Evolutionary conservation across 2,329 filamentous ascomycete genomes (phyloP), one percentile per base, ranked within the genome.

Genomic region (Botrytis sinoallii): DNA sequence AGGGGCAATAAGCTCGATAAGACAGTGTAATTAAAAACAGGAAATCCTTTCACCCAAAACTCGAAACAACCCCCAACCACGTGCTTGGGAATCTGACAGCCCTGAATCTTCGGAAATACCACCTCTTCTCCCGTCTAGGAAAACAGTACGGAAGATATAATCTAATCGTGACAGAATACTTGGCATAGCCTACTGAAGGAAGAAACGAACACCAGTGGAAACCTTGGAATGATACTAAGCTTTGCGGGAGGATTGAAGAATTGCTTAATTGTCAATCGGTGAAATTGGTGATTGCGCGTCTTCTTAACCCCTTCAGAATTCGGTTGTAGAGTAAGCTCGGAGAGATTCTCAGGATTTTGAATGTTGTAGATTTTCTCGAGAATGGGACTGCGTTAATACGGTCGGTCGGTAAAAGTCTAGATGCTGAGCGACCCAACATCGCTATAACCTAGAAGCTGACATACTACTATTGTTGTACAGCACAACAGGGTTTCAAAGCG

Each of bases 261-360:
- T 22, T 22, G n/a, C 35, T 32, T 42, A 16, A 42, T 32, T 25
- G 25, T 42, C 10, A 29, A 42, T 32, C 0, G n/a, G 3, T 6
- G 20, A 66, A 48, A 66, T 48, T 66, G 44, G 35, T 40, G 66
- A 16, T 69, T 69, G 48, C 66, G 66, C 48, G 66, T 57, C 66
- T 69, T 59, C 32, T 16, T 66, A 25, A 32, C 25, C 40, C 32
- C 18, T 8, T 32, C 1, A 25, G 44, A 35, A 22, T n/a, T 52
- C 8, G 20, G 10, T 18, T 42, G 38, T 32, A 32, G 14, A 42
- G 20, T 57, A 25, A 57, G 35, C 48, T 69, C 25, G 48, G 48
- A 2, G 29, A 57, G 1, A 3, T 55, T 14, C 22, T 32, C 5
- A 68, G 10, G 38, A 32, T 57, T 57, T 25, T 42, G 10, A 57